phyloP scores from a whole-genome alignment of 1,284 basidiomycete species.

The Heliocybe sulcata region DNA sequence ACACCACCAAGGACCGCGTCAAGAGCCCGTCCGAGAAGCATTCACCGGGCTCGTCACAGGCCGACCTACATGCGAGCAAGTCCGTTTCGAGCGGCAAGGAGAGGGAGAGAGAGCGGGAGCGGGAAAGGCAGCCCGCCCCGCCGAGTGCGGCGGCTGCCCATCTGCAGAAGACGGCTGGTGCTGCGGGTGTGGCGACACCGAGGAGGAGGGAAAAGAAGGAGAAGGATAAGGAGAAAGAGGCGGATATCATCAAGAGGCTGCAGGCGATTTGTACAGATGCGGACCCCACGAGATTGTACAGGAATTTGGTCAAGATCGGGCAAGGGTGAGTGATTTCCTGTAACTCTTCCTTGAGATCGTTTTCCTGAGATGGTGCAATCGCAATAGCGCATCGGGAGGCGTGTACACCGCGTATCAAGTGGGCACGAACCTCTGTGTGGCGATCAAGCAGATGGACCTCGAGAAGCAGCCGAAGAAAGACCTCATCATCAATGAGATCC shows the following conservation, averaged over 20 bases:
- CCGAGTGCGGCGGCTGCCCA: conserved; percentile 49
- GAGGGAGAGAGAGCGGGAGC: conserved; percentile 12
- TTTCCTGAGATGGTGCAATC: neutral
- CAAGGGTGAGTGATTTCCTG: conserved; percentile 72
- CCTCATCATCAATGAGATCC: conserved; percentile 99
- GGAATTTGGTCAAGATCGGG: conserved; percentile 93
- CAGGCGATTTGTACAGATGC: conserved; percentile 96
- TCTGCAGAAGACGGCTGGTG: conserved; percentile 49
- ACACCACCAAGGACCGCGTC: conserved; percentile 53
- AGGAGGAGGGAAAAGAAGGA: conserved; percentile 83
- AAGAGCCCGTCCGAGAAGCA: conserved; percentile 24
- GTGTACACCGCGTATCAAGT: conserved; percentile 98
- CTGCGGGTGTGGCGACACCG: conserved; percentile 61
- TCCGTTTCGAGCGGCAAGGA: conserved; percentile 6
- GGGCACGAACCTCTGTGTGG: conserved; percentile 88
- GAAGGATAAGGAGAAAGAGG: conserved; percentile 74
- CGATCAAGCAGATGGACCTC: conserved; percentile 99
- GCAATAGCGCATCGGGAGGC: conserved; percentile 82
- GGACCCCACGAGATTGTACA: conserved; percentile 91
- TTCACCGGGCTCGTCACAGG: conserved; percentile 45
- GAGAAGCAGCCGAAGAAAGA: conserved; percentile 99
- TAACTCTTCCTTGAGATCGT: conserved; percentile 8
- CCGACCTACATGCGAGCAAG: conserved; percentile 43
- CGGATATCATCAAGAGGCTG: conserved; percentile 87
- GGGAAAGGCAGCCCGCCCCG: conserved; percentile 14